Base-by-base conservation (phyloP, 1,284 basidiomycete species). In the Meripilus lineatus region DNA sequence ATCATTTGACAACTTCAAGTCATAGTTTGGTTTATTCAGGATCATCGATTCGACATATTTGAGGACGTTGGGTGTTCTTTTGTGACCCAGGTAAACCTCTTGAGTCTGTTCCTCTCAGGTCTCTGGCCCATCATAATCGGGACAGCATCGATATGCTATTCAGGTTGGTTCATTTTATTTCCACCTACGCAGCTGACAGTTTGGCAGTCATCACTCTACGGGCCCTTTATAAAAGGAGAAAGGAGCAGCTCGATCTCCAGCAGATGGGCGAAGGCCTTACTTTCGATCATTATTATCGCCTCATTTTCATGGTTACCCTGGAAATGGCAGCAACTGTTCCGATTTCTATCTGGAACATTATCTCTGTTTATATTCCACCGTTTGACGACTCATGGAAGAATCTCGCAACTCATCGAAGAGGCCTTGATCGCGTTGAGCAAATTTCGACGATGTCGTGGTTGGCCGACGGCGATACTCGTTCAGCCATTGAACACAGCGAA, bases 31-130 rank as follows among this genome's bases (percentile, higher is more conserved):
- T 57, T 63, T 42, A 48, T 58, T 38, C 59, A 63, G 56, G 71
- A 70, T 2, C 72, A 77, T 55, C 75, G 81, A 20, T 84, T 72
- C 57, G 57, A 75, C 45, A 76, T 84, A 40, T 66, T 66, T 26
- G 77, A 83, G 58, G 70, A 79, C 41, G 50, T 81, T 26, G 81
- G 81, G 2, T 83, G 79, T 53, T 61, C 58, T 32, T 68, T 69
- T 4, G 55, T 52, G 20, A 69, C 65, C 2, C 73, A 68, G 49
- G 71, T 75, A 49, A 74, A 72, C 1, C 55, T 61, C 21, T 59
- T 70, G 14, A 61, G 67, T 0, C 73, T 71, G 46, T 54, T 70
- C 20, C 51, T 82, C 21, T 48, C 65, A 33, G 59, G 51, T 44
- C 58, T 62, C 24, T 69, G 70, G 60, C 68, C 72, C 1, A 51